A percentile compares a stretch with the other conserved stretches of the same genome.
Conservation (phyloP, 768 basidiomycete genomes). For the Fomitopsis pulvina region DNA sequence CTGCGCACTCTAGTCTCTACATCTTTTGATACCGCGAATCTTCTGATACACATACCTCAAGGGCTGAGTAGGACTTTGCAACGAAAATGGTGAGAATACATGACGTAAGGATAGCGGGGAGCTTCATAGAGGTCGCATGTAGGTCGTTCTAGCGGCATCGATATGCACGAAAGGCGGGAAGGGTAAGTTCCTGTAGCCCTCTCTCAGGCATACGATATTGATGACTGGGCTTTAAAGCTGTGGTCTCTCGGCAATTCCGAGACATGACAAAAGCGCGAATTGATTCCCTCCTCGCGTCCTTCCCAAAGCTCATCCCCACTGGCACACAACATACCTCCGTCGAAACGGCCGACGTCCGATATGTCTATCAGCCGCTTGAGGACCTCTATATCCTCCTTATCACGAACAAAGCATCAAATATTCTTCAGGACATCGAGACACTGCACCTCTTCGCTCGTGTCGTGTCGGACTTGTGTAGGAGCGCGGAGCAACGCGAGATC, state of each 20-base stretch:
- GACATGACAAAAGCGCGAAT: constrained; percentile 90
- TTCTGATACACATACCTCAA: no score
- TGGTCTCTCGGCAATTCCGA: constrained; percentile 94
- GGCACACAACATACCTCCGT: constrained; percentile 96
- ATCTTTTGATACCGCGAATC: no score
- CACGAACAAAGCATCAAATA: constrained; percentile 98
- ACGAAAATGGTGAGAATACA: no score
- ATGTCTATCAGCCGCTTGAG: constrained; percentile 94
- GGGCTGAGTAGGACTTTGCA: no score
- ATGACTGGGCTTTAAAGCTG: constrained; percentile 46
- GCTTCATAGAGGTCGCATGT: not conserved
- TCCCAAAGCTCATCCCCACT: constrained; percentile 94
- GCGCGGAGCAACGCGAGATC: constrained; percentile 85
- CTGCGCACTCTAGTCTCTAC: no score
- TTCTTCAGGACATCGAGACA: constrained; percentile 96
- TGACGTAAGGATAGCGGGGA: not conserved
- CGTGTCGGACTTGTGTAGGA: constrained; percentile 86
- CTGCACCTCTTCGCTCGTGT: constrained; percentile 91
- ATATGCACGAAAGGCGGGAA: constrained; percentile 95
- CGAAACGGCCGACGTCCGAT: constrained; percentile 91
- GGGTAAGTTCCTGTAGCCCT: constrained; percentile 40
- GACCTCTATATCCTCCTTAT: constrained; percentile 96
- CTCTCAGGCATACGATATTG: not conserved
- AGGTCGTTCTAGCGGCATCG: constrained; percentile 92
- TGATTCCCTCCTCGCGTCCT: constrained; percentile 92